Evolutionary conservation across 768 basidiomycete genomes (phyloP), one percentile per base, ranked within the genome.

Genomic region (Boletus fagicola): DNA sequence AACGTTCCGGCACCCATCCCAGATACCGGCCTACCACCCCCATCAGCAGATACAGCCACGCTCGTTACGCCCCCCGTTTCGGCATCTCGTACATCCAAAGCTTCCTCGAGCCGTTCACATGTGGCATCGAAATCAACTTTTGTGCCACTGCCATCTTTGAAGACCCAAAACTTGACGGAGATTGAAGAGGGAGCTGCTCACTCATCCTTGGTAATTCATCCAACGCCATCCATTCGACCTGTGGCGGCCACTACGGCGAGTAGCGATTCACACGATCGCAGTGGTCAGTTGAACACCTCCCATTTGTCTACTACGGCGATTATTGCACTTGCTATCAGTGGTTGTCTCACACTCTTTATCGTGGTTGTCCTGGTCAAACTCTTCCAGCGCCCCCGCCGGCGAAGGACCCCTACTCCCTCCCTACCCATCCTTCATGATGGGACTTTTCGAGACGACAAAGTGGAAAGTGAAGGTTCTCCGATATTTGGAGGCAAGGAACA

Each of bases 401-500:
- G 77, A 47, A 74, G 73, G n/a, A 81, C 78, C 20, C 87, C 83
- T 7, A 84, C 78, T n/a, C 89, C 87, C 4, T 91, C 88, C 31
- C 76, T 87, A n/a, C 89, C 88, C 0, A 85, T 88, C 47, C 74
- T 87, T 13, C 83, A 86, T 56, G 83, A 87, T 39, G 74, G 72
- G 13, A 80, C 77, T 58, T 68, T 77, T 13, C 79, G 81, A 26
- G 76, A 78, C 42, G 75, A 83, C 40, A 71, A 69, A 47, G 76
- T 73, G 55, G 72, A 75, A 36, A 66, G 75, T 9, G 81, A 85
- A 53, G 85, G 85, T 26, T 90, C 88, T 3, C 87, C 86, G 26
- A 73, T 90, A 36, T 91, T 92, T 62, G 88, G 89, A n/a, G 88
- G 90, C 2, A 84, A 84, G 63, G 88, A 90, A 43, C 71, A 80